phyloP scores from a whole-genome alignment of 108 stramenopile genomes.

The Aurantiochytrium sp. region DNA sequence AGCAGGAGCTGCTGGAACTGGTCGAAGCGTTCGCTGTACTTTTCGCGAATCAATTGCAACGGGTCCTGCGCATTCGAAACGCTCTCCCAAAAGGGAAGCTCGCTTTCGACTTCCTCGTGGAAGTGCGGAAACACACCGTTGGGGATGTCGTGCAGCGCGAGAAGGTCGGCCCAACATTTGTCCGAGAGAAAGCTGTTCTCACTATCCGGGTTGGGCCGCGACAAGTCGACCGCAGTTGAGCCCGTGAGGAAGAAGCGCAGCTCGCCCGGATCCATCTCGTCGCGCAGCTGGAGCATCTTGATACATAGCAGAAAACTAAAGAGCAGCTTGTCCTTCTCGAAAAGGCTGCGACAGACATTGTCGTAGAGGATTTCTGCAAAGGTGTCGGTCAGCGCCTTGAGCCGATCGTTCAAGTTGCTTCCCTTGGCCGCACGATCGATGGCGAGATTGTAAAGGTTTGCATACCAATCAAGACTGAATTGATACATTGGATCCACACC shows the following conservation, averaged over 20 bases:
- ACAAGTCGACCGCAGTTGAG: conserved; percentile 42
- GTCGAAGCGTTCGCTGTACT: conserved; percentile 20
- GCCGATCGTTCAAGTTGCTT: conserved; percentile 36
- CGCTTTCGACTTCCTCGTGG: conserved; percentile 2
- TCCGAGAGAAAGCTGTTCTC: conserved; percentile 36
- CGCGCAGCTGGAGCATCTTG: conserved; percentile 48
- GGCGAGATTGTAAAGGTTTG: conserved; percentile 46
- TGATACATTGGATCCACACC: conserved; percentile 62
- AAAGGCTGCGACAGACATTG: conserved; percentile 53
- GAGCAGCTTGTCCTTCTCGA: conserved; percentile 59
- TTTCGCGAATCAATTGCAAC: conserved; percentile 12
- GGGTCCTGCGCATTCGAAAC: conserved; percentile 33
- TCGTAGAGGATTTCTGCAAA: conserved; percentile 51
- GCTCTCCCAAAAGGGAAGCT: conserved; percentile 33
- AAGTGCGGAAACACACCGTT: neutral
- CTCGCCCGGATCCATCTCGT: conserved; percentile 31
- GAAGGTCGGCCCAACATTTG: conserved; percentile 44
- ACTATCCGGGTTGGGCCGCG: conserved; percentile 36
- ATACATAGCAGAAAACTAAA: conserved; percentile 48
- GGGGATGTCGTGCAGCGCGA: conserved; percentile 29
- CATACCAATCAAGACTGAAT: conserved; percentile 61
- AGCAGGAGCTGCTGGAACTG: conserved; percentile 41
- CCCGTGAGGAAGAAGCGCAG: conserved; percentile 52
- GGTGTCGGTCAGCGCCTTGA: conserved; percentile 42
- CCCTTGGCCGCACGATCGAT: conserved; percentile 40